These are phyloP conservation scores for Neopestalotiopsis rosae DNA, from an alignment of 2,329 filamentous ascomycete genomes.

Conservation along the genomic window DNA sequence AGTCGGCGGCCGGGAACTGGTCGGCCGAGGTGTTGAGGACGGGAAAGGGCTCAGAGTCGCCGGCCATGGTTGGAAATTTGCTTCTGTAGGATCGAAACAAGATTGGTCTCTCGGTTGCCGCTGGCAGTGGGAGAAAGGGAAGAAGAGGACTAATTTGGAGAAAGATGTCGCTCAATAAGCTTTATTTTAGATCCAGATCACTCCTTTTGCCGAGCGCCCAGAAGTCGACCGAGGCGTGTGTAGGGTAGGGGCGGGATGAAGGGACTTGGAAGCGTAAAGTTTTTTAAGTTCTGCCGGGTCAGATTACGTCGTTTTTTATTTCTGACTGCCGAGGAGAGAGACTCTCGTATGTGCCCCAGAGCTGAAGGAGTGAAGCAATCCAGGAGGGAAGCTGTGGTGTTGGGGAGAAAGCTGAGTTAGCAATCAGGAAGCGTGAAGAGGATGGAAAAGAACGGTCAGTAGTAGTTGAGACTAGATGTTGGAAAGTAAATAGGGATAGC, in stretches of 20 bases:
- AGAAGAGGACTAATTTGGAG: not conserved
- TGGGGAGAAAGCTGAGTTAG: not conserved
- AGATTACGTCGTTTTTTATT: not conserved
- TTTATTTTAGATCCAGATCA: not conserved
- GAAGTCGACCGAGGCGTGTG: not conserved
- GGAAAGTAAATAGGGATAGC: not conserved
- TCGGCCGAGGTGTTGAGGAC: slow-evolving; percentile 57
- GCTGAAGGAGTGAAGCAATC: slow-evolving; percentile 38
- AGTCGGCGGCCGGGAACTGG: slow-evolving; percentile 45
- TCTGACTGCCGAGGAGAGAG: not conserved
- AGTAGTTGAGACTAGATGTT: not conserved
- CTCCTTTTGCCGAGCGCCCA: not conserved
- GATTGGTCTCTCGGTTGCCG: not conserved
- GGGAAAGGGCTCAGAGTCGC: slow-evolving; percentile 58
- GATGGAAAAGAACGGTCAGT: not conserved
- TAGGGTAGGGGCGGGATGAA: not conserved
- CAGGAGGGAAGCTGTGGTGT: slow-evolving; percentile 21
- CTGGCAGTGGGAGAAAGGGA: not conserved
- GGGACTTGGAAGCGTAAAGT: not conserved
- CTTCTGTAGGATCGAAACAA: not conserved
- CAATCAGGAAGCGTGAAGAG: slow-evolving; percentile 13
- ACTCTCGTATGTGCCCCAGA: slow-evolving; percentile 23
- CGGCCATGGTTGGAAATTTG: slow-evolving; percentile 43
- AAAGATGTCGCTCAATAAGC: slow-evolving; percentile 2
- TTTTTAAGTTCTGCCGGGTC: not conserved